Evolutionary conservation across 345 rosid species (phyloP), one percentile per base, ranked within the genome.

Genomic region (Citrus maxima): DNA sequence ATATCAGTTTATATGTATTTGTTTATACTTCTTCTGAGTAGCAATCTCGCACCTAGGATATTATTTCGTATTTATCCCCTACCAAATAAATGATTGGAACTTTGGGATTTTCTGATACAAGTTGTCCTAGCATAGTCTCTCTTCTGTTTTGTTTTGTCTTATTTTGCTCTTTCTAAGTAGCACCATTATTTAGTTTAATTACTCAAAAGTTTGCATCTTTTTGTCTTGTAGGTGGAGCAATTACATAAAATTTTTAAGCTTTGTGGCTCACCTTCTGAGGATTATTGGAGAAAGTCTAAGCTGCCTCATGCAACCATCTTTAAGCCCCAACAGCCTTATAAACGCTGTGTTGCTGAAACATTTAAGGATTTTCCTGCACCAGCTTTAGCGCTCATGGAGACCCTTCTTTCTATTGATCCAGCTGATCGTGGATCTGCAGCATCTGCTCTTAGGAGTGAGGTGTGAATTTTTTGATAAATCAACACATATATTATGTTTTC

Each of bases 251-350:
- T 96, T 72, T 96, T 94, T 85, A 96, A 96, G 87, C 93, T 96
- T 27, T 96, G 99, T 85, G 99, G 99, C 74, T 96, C 99, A 1
- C 99, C 99, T 60, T 85, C 97, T 0, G 99, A 94, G 80, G 97
- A 93, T 37, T 96, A 94, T 72, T 96, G 99, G 99, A 89, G 86
- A 74, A 96, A 94, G 79, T 91, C 99, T 1, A 96, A 89, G 88
- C 80, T 96, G 90, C 99, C 99, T 66, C 99, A 93, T 85, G 99
- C 98, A 49, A 96, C 98, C 28, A 94, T 96, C 64, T 96, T 96
- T 85, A 96, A 96, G 85, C 99, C 99, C 70, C 97, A 93, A 58
- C 98, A 90, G 80, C 99, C 99, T 55, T 96, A 96, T 80, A 88
- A 89, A 83, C 97, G 97, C 16, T 74, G 93, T 87, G 98, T 96